Evolutionary conservation across 305 asterid genomes (phyloP).

Genomic region (Fraxinus baroniana): DNA sequence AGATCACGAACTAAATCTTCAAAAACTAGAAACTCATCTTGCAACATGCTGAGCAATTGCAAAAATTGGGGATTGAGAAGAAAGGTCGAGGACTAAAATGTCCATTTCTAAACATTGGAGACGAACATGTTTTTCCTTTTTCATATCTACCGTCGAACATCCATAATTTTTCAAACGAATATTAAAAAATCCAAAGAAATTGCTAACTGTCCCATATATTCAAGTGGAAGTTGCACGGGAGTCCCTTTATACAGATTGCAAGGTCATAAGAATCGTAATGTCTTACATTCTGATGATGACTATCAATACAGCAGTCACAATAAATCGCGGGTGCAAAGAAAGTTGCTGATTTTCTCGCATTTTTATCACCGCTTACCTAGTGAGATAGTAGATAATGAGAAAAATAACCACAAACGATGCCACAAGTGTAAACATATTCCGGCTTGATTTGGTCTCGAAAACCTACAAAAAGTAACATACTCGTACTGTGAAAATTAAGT

Average conservation of each 20-base stretch:
- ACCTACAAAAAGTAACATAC: constrained; percentile 43
- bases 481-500: background rate
- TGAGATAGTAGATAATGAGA: constrained; percentile 77
- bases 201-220: background rate
- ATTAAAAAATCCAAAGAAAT: background rate
- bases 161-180: background rate
- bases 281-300: background rate
- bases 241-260: background rate
- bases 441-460: constrained; percentile 87
- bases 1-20: background rate
- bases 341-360: background rate
- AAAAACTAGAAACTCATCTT: background rate
- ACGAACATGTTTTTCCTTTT: background rate
- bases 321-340: background rate
- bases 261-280: background rate
- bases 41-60: background rate
- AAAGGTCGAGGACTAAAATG: background rate
- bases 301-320: background rate
- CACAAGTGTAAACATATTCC: constrained; percentile 78
- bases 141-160: background rate
- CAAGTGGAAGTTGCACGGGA: background rate
- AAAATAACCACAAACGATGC: constrained; percentile 82
- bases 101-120: background rate
- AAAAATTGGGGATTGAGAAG: background rate
- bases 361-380: constrained; percentile 44